These are phyloP conservation scores for Rhynchospora pubera DNA, from an alignment of 176 grass and related monocot genomes.

Conservation along the genomic window DNA sequence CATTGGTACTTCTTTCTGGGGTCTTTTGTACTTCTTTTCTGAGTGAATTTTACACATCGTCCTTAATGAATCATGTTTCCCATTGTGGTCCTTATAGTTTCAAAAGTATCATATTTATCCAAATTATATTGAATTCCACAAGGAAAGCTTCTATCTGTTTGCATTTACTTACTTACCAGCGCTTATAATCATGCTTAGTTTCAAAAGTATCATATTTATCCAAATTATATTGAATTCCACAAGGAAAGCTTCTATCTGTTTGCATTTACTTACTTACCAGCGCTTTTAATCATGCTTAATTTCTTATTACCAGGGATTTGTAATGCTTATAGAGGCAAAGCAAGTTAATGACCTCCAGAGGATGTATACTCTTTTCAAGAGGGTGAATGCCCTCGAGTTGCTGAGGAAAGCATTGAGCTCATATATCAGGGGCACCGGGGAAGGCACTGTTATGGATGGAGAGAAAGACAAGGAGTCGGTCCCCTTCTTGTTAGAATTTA, in stretches of 20 bases:
- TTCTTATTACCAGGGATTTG: constrained; percentile 58
- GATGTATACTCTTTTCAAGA: constrained; percentile 90
- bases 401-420: constrained; percentile 84
- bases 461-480: constrained; percentile 94
- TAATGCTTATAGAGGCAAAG: constrained; percentile 93
- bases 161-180: neutral
- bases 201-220: neutral
- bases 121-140: neutral
- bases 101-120: no score
- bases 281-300: neutral
- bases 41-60: neutral
- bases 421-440: constrained; percentile 74
- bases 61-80: neutral
- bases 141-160: neutral
- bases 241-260: neutral
- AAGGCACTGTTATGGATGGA: constrained; percentile 84
- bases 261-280: neutral
- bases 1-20: no score
- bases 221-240: neutral
- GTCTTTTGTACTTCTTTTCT: neutral
- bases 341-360: constrained; percentile 70
- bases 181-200: neutral
- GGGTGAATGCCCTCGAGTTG: constrained; percentile 87
- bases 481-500: constrained; percentile 87
- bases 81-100: neutral